Conservation (phyloP, 2,329 filamentous ascomycete species). For the Fusarium foetens region DNA sequence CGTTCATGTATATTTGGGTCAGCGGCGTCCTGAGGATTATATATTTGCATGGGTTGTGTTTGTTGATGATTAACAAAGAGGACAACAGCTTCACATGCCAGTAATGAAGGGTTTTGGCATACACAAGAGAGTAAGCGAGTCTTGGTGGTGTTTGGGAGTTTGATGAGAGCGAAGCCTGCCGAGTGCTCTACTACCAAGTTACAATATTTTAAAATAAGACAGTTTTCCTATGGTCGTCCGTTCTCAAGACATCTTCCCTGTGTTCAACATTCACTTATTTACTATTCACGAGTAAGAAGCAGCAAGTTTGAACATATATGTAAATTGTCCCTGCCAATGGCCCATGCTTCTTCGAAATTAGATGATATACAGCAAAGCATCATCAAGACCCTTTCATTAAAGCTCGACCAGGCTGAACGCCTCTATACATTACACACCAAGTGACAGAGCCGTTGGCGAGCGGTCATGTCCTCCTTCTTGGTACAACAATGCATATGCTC, state of each 20-base stretch:
- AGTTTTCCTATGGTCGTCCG: background rate
- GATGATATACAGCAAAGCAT: constrained; percentile 45
- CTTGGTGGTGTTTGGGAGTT: constrained; percentile 19
- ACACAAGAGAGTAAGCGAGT: constrained; percentile 7
- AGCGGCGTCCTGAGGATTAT: constrained; percentile 23
- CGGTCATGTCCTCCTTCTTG: constrained; percentile 11
- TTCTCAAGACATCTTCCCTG: background rate
- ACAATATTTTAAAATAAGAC: background rate
- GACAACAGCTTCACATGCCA: background rate
- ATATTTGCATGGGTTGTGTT: background rate
- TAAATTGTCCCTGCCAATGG: constrained; percentile 41
- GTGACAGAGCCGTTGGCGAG: constrained; percentile 16
- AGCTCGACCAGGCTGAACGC: constrained; percentile 31
- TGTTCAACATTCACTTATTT: background rate
- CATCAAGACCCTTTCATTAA: constrained; percentile 33
- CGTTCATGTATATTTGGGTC: constrained; percentile 11
- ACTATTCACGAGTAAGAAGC: background rate
- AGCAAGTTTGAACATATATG: constrained; percentile 36
- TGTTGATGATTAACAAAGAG: constrained; percentile 4
- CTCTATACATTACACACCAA: constrained; percentile 28
- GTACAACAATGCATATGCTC: constrained; percentile 25
- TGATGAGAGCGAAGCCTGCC: background rate
- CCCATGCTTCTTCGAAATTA: constrained; percentile 42
- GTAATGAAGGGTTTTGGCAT: constrained; percentile 3
- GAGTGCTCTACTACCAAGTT: background rate